Conservation (phyloP, 306 rosid species). For the Vigna reflexopilosa region DNA sequence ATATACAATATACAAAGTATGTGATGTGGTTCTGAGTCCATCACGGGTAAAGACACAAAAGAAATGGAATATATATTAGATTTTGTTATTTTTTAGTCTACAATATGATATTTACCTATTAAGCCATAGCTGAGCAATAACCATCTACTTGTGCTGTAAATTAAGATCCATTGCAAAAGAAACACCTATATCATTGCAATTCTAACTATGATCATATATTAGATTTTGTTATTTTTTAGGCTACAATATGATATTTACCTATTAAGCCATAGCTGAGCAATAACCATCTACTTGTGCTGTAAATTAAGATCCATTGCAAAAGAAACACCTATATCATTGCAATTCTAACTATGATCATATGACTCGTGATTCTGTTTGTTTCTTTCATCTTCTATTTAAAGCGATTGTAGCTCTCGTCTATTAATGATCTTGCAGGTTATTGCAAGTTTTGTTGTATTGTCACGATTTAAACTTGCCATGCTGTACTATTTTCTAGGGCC, state of each 20-base stretch:
- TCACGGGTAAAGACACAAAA: constrained; percentile 10
- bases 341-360: not conserved
- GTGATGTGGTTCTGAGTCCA: constrained; percentile 1
- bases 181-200: not conserved
- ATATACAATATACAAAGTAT: not conserved
- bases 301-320: not conserved
- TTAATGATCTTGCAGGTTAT: no score
- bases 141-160: constrained; percentile 5
- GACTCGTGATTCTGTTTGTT: not conserved
- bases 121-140: not conserved
- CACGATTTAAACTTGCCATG: no score
- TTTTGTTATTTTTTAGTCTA: not conserved
- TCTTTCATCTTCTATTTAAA: no score
- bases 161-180: not conserved
- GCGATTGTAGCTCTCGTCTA: no score
- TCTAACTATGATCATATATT: not conserved
- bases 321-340: not conserved
- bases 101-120: not conserved
- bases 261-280: not conserved
- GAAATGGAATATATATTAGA: not conserved
- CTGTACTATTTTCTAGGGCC: no score
- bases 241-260: not conserved
- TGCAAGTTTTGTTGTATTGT: no score
- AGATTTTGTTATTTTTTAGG: not conserved
- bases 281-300: not conserved